phyloP scores from a whole-genome alignment of 805 yeast species.

The Suhomyces sp. region DNA sequence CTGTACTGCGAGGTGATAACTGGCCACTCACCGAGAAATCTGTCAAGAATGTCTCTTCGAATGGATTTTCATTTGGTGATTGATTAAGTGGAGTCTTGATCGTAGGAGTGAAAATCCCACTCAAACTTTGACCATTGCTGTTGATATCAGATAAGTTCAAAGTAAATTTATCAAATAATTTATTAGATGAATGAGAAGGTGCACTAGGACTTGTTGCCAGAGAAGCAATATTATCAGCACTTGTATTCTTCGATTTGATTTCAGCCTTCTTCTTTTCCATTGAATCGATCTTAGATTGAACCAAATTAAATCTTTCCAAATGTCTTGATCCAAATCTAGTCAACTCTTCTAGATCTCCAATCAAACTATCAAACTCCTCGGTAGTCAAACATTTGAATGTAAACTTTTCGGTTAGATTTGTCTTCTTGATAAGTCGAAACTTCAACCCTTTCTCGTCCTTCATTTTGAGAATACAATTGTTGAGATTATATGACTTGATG shows the following conservation, averaged over 20 bases:
- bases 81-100: conserved; percentile 31
- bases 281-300: conserved; percentile 38
- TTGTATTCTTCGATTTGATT: neutral
- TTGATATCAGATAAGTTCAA: neutral
- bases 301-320: conserved; percentile 48
- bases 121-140: conserved; percentile 15
- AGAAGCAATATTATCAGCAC: neutral
- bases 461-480: conserved; percentile 30
- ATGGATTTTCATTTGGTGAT: conserved; percentile 33
- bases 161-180: neutral
- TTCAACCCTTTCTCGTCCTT: conserved; percentile 34
- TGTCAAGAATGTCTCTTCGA: conserved; percentile 28
- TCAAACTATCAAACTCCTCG: conserved; percentile 51
- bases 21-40: neutral
- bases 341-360: conserved; percentile 51
- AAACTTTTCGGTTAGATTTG: conserved; percentile 27
- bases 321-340: conserved; percentile 44
- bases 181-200: neutral
- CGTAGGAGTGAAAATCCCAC: conserved; percentile 39
- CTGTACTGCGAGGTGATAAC: neutral
- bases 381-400: conserved; percentile 45
- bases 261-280: conserved; percentile 13
- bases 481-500: conserved; percentile 39
- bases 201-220: neutral
- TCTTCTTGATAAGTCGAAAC: conserved; percentile 29